Conservation (phyloP, 805 yeast species). For the Kodamaea kaohsiungensis region DNA sequence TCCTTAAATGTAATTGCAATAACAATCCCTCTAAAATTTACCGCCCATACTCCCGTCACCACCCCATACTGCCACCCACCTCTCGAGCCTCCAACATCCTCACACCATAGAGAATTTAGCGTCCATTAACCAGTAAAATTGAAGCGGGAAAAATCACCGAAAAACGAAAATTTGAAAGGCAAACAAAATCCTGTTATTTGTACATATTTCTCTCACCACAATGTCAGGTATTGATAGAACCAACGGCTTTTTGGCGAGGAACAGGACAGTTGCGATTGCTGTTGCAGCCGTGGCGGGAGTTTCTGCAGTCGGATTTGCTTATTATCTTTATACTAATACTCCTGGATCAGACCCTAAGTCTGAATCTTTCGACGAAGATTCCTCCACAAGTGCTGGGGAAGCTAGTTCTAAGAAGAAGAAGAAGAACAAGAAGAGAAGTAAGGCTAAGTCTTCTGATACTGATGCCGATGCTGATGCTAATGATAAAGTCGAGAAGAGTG, state of each 20-base stretch:
- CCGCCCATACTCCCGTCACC: too few species aligned
- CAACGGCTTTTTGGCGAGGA: conserved; percentile 45
- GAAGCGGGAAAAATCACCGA: conserved; percentile 5
- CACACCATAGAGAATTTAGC: too few species aligned
- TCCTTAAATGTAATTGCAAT: too few species aligned
- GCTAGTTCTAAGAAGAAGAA: conserved; percentile 18
- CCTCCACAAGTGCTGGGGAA: conserved; percentile 18
- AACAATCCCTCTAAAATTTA: too few species aligned
- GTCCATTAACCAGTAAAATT: neutral
- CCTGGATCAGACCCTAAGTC: conserved; percentile 19
- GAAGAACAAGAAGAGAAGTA: conserved; percentile 51
- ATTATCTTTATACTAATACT: conserved; percentile 37
- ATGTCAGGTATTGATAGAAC: conserved; percentile 11
- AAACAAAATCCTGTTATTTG: conserved; percentile 2
- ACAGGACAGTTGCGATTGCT: conserved; percentile 59
- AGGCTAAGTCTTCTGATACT: conserved; percentile 25
- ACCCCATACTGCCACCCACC: neutral
- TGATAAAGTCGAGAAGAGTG: neutral
- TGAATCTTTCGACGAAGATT: conserved; percentile 13
- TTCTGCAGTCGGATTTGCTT: conserved; percentile 60
- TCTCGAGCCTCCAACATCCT: too few species aligned
- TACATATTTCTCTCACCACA: neutral
- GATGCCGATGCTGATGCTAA: neutral
- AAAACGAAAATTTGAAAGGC: conserved; percentile 5
- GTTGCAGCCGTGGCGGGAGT: conserved; percentile 65